Evolutionary conservation across 768 basidiomycete species (phyloP).

Genomic region (Collybiopsis confluens): DNA sequence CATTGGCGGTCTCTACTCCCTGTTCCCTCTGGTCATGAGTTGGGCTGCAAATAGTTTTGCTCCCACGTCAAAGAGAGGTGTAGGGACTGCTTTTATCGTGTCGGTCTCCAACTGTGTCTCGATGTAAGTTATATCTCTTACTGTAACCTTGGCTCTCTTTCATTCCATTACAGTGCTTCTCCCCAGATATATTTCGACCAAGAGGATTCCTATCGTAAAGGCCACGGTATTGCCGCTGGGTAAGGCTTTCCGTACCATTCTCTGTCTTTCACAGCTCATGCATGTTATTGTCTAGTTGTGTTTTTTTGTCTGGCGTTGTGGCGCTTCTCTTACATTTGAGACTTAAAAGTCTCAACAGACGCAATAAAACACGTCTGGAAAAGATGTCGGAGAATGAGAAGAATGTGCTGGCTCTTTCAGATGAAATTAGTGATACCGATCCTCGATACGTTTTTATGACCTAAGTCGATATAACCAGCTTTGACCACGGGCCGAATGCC

Average conservation of each 20-base stretch:
- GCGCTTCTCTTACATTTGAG: constrained; percentile 43
- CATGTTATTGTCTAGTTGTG: constrained; percentile 27
- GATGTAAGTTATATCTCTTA: constrained; percentile 41
- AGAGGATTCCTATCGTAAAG: constrained; percentile 45
- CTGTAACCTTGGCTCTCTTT: background rate
- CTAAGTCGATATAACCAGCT: background rate
- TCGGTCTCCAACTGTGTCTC: constrained; percentile 57
- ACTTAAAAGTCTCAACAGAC: constrained; percentile 37
- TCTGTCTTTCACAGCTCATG: background rate
- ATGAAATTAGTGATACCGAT: constrained; percentile 46
- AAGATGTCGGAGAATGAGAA: constrained; percentile 28
- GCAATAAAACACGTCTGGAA: constrained; percentile 25
- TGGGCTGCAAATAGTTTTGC: constrained; percentile 59
- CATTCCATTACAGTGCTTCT: constrained; percentile 29
- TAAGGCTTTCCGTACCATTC: constrained; percentile 14
- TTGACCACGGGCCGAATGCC: background rate
- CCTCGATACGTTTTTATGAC: constrained; percentile 54
- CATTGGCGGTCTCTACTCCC: constrained; percentile 48
- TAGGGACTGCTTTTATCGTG: constrained; percentile 57
- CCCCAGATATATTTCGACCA: constrained; percentile 58
- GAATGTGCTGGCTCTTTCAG: constrained; percentile 17
- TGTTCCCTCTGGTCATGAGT: constrained; percentile 62
- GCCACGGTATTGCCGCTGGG: constrained; percentile 54
- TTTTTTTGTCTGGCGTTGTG: constrained; percentile 36
- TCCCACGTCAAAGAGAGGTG: constrained; percentile 56